A percentile compares a stretch with the other conserved stretches of the same genome.
These are phyloP conservation scores for Triadica sebifera DNA, from an alignment of 345 rosid species.

Conservation along the genomic window DNA sequence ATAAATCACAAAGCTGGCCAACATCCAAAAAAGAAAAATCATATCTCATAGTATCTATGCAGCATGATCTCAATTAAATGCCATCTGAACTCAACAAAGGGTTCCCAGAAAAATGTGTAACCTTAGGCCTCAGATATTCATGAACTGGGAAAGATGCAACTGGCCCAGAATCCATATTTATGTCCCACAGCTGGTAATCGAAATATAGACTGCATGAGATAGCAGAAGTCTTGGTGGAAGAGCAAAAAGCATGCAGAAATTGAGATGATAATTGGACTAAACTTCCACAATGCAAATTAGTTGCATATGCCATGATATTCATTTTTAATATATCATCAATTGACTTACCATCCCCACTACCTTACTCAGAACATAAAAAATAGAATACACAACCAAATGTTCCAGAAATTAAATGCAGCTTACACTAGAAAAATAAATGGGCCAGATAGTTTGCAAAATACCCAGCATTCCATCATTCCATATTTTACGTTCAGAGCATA, in stretches of 20 bases:
- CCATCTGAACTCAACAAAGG: neutral
- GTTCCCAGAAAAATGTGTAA: slow-evolving; percentile 21
- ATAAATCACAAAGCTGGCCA: slow-evolving; percentile 64
- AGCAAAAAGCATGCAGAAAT: neutral
- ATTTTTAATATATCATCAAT: neutral
- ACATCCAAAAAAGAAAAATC: slow-evolving; percentile 16
- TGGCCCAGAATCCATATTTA: slow-evolving; percentile 75
- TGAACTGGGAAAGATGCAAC: slow-evolving; percentile 93
- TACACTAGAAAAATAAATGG: neutral
- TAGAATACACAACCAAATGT: neutral
- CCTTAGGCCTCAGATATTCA: slow-evolving; percentile 83
- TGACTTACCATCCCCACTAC: neutral
- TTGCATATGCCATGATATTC: neutral
- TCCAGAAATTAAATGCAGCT: neutral
- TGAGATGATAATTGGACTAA: neutral
- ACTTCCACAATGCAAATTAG: neutral
- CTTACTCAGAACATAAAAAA: neutral
- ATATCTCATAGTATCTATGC: neutral
- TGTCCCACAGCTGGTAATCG: slow-evolving; percentile 72
- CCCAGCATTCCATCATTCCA: neutral
- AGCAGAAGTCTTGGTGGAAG: neutral
- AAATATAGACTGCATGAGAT: neutral
- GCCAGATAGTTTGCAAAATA: neutral
- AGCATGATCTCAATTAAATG: neutral
- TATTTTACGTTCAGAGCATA: neutral